A percentile compares a stretch with the other conserved stretches of the same genome.
Conservation (phyloP, 2,329 filamentous ascomycete species). For the Madurella mycetomatis region DNA sequence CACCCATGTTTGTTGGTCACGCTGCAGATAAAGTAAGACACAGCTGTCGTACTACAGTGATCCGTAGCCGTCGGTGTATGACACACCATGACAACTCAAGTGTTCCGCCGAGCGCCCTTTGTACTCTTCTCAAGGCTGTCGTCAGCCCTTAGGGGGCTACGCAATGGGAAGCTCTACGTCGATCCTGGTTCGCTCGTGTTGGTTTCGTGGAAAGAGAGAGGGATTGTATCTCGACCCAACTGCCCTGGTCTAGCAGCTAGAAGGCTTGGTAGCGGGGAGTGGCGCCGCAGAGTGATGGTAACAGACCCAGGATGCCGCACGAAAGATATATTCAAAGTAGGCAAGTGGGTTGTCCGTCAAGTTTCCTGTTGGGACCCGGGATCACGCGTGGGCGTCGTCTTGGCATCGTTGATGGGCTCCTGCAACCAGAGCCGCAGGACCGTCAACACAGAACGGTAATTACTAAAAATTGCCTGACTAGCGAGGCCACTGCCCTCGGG, state of each 20-base stretch:
- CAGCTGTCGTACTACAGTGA: not conserved
- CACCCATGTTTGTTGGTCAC: not conserved
- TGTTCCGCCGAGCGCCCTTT: not conserved
- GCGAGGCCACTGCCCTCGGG: not conserved
- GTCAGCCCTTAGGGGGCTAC: too few relatives aligned
- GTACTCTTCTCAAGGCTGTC: not conserved
- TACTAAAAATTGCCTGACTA: too few relatives aligned
- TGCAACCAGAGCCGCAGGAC: too few relatives aligned
- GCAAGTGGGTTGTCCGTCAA: slow-evolving; percentile 4
- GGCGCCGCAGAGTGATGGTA: not conserved
- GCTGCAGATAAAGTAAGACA: not conserved
- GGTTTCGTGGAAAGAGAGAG: not conserved
- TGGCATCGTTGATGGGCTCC: too few relatives aligned
- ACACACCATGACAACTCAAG: not conserved
- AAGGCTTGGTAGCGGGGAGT: not conserved
- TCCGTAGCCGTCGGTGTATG: not conserved
- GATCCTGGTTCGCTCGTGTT: too few relatives aligned
- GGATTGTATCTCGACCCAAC: not conserved
- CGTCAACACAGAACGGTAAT: too few relatives aligned
- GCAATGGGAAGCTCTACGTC: too few relatives aligned
- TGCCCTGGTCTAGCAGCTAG: not conserved
- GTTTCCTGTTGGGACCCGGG: not conserved
- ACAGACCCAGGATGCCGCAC: not conserved
- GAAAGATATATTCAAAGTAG: slow-evolving; percentile 18
- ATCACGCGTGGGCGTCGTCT: too few relatives aligned